A percentile compares a stretch with the other conserved stretches of the same genome.
phyloP scores from a whole-genome alignment of 306 rosid species.

The Quercus parvula region DNA sequence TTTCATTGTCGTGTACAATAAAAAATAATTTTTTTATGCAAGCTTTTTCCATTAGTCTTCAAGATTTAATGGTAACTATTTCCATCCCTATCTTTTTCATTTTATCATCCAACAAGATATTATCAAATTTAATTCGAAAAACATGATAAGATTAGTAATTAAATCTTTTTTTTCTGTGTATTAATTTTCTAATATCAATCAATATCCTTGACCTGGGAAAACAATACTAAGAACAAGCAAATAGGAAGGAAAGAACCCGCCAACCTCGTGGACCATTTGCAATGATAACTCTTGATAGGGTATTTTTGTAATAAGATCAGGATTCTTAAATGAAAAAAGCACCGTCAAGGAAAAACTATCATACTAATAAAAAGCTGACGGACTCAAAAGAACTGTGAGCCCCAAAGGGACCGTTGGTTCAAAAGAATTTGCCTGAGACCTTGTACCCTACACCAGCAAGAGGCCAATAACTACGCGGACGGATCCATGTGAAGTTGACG shows the following conservation, averaged over 20 bases:
- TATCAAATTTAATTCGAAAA: not conserved
- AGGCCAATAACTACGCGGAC: rapidly evolving
- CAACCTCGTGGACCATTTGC: constrained; percentile 23
- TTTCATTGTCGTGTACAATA: not conserved
- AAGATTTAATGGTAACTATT: not conserved
- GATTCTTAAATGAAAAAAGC: no score
- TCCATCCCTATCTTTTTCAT: not conserved
- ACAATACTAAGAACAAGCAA: not conserved
- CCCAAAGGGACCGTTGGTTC: no score
- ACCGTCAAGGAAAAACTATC: no score
- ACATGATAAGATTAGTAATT: not conserved
- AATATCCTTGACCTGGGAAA: not conserved
- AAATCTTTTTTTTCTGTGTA: not conserved
- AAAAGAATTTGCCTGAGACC: no score
- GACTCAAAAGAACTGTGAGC: rapidly evolving
- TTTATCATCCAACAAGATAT: not conserved
- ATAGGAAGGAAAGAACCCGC: constrained; percentile 10
- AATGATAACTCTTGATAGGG: not conserved
- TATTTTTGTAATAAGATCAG: no score
- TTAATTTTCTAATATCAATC: not conserved
- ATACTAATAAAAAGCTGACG: rapidly evolving
- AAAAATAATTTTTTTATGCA: not conserved
- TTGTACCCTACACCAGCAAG: no score
- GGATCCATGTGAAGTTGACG: no score
- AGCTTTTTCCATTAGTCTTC: not conserved